Evolutionary conservation across 2,329 filamentous ascomycete species (phyloP).

Genomic region (Erysiphe pulchra): DNA sequence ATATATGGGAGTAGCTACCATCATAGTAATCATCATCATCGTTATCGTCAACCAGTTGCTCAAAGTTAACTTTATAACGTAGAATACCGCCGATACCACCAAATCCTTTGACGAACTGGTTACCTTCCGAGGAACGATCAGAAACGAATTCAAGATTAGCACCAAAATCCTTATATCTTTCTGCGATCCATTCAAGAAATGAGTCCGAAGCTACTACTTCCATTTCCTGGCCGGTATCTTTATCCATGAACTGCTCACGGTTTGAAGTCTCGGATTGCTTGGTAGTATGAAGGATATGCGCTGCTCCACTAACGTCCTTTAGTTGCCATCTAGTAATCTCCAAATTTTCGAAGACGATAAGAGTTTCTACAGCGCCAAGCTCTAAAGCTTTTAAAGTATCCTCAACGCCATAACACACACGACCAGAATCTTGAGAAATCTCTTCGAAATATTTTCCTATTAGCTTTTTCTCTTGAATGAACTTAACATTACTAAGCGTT

Average conservation of each 20-base stretch:
- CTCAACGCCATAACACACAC: constrained; percentile 92
- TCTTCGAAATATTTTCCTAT: constrained; percentile 98
- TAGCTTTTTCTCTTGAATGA: constrained; percentile 99
- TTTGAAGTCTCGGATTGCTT: constrained; percentile 55
- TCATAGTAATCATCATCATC: constrained; percentile 89
- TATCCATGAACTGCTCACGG: constrained; percentile 78
- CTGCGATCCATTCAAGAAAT: constrained; percentile 98
- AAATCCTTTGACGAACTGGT: constrained; percentile 99
- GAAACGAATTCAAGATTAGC: constrained; percentile 91
- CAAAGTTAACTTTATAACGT: constrained; percentile 99
- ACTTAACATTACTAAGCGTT: constrained; percentile 96
- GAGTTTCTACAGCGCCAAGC: constrained; percentile 73
- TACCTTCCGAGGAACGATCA: constrained; percentile 89
- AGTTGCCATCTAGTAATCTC: constrained; percentile 82
- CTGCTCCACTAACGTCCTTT: constrained; percentile 48
- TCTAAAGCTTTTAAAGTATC: constrained; percentile 94
- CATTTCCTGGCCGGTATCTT: constrained; percentile 91
- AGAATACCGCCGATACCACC: constrained; percentile 94
- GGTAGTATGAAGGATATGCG: constrained; percentile 63
- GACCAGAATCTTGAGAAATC: constrained; percentile 91
- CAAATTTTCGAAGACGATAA: constrained; percentile 94
- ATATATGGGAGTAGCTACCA: constrained; percentile 18
- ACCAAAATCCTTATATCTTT: constrained; percentile 96
- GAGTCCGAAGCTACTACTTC: constrained; percentile 67
- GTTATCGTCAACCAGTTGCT: constrained; percentile 78